Percentiles rank a stretch among this genome's conserved stretches.
Conservation (phyloP, 164 flowering plant genomes). For the Dillenia turbinata region DNA sequence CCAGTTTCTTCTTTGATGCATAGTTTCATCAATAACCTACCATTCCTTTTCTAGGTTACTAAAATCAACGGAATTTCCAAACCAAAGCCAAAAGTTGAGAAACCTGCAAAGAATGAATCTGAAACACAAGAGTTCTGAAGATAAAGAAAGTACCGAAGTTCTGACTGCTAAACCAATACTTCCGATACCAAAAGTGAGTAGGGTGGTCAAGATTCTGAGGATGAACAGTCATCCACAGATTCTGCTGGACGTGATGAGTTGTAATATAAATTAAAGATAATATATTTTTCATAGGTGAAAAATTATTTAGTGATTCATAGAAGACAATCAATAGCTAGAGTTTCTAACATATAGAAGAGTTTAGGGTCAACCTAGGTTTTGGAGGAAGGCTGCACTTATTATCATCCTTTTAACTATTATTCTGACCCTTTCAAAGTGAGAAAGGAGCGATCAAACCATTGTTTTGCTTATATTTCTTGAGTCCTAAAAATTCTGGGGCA, state of each 20-base stretch:
- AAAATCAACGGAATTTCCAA: slow-evolving; percentile 74
- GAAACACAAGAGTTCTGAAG: slow-evolving; percentile 21
- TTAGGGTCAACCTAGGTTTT: too few relatives aligned
- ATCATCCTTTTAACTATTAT: too few relatives aligned
- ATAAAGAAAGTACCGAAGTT: slow-evolving; percentile 8
- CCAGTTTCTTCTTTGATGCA: background rate
- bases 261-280: slow-evolving; percentile 3
- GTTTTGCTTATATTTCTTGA: too few relatives aligned
- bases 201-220: slow-evolving; percentile 10
- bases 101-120: slow-evolving; percentile 61
- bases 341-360: too few relatives aligned
- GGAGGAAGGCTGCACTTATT: too few relatives aligned
- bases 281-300: too few relatives aligned
- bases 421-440: too few relatives aligned
- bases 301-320: too few relatives aligned
- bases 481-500: too few relatives aligned
- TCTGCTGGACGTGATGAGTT: slow-evolving; percentile 23
- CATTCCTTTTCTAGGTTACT: slow-evolving; percentile 42
- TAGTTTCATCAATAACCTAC: background rate
- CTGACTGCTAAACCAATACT: too few relatives aligned
- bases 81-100: slow-evolving; percentile 92
- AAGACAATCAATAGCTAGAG: too few relatives aligned
- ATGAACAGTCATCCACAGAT: slow-evolving; percentile 6
- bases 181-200: slow-evolving; percentile 12
- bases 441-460: too few relatives aligned